Conservation (phyloP, 1,284 basidiomycete genomes). For the Stygiomarasmius scandens region DNA sequence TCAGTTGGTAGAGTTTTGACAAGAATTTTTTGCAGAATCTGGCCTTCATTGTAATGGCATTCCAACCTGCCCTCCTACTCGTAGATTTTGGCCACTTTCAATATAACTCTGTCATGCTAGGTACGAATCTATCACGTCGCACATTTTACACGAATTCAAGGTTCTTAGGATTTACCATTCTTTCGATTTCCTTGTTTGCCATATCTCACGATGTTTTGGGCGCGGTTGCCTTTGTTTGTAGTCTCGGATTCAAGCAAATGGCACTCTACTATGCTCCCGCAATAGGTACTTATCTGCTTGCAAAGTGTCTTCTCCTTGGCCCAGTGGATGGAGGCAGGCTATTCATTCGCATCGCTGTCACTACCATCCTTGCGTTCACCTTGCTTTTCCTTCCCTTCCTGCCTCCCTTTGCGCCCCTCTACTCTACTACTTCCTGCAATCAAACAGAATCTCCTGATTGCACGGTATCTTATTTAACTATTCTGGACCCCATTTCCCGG, state of each 20-base stretch:
- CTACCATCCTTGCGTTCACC: constrained; percentile 63
- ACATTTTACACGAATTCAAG: neutral
- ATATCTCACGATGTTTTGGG: constrained; percentile 72
- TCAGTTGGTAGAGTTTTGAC: neutral
- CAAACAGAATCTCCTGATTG: constrained; percentile 14
- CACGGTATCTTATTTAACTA: constrained; percentile 30
- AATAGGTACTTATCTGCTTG: constrained; percentile 81
- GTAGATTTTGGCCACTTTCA: constrained; percentile 95
- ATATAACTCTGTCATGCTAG: constrained; percentile 90
- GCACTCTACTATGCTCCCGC: constrained; percentile 92
- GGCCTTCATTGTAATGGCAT: constrained; percentile 71
- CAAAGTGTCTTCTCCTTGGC: constrained; percentile 79
- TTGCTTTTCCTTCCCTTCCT: constrained; percentile 80
- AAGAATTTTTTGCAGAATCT: constrained; percentile 52
- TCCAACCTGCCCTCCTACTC: constrained; percentile 84
- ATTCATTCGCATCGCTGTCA: constrained; percentile 69
- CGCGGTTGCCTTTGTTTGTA: constrained; percentile 80
- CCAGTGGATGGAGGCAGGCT: constrained; percentile 67
- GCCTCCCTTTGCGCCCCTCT: constrained; percentile 48
- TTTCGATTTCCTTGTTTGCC: constrained; percentile 73
- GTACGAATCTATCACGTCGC: constrained; percentile 37
- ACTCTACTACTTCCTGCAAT: constrained; percentile 10
- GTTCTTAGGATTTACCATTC: constrained; percentile 65
- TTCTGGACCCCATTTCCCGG: constrained; percentile 72
- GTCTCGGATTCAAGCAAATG: constrained; percentile 95